Percentiles rank a stretch among this genome's conserved stretches.
These are phyloP conservation scores for Cyathus striatus DNA, from an alignment of 768 basidiomycete species.

Conservation along the genomic window DNA sequence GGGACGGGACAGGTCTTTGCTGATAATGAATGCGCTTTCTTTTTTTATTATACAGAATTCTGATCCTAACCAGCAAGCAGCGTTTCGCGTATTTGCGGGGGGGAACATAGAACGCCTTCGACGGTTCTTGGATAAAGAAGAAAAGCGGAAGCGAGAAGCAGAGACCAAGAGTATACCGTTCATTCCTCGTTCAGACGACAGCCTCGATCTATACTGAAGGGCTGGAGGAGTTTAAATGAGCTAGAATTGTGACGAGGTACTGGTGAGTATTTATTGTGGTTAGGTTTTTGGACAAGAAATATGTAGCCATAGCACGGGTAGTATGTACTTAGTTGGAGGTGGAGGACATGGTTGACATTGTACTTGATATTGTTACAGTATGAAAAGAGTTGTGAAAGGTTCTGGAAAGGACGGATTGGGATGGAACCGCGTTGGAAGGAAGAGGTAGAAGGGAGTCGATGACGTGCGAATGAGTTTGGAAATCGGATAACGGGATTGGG, in stretches of 20 bases:
- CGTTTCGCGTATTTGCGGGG: constrained; percentile 79
- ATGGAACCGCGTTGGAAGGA: no score
- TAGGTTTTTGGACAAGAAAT: not conserved
- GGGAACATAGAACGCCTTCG: constrained; percentile 58
- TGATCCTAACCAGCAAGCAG: constrained; percentile 59
- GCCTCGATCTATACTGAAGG: constrained; percentile 53
- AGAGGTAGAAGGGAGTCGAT: no score
- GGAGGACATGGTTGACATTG: not conserved
- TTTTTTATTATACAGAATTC: constrained; percentile 41
- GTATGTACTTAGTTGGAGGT: no score
- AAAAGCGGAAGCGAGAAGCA: constrained; percentile 46
- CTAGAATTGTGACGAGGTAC: not conserved
- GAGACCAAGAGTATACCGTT: constrained; percentile 60
- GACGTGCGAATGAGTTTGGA: no score
- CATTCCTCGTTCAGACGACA: constrained; percentile 56
- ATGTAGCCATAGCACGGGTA: no score
- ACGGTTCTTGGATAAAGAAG: constrained; percentile 69
- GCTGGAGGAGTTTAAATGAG: not conserved
- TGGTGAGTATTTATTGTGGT: no score
- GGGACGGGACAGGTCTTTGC: no score
- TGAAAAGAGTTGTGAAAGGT: no score
- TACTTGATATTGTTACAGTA: no score
- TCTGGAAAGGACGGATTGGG: no score
- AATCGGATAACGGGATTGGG: no score
- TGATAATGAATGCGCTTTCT: no score